Base-by-base conservation (phyloP, 1,284 basidiomycete species). In the Rugosomyces carneus region DNA sequence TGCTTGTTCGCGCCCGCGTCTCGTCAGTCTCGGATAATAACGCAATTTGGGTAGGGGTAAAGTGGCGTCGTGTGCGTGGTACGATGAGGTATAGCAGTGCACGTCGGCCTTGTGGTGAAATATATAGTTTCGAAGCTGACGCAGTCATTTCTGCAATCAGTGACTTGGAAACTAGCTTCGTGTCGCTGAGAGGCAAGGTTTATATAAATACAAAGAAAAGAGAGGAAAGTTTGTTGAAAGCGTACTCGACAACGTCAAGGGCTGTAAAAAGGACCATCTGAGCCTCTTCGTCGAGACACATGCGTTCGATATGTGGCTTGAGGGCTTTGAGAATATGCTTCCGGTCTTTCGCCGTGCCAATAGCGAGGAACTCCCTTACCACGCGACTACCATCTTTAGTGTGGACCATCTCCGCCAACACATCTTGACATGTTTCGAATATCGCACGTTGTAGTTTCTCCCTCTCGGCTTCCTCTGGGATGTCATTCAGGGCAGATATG, bases 341-440 rank as follows among this genome's bases (percentile, higher is more conserved):
- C 45, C 92, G 78, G 63, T 95, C 91, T 84, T 93, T 94, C 1
- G 91, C 89, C 5, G 74, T 79, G 5, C 89, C 89, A 44, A 78
- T 73, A 0, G 81, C 89, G 29, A 93, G 73, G 60, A 94, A 85
- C 53, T 90, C 84, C 35, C 91, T 79, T 1, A 88, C 89, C 18
- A 78, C 80, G n/a, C 88, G 80, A 45, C 88, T 89, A 10, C 91
- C 91, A 59, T 94, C 89, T 60, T 82, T 89, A 20, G 92, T 94
- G 59, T 95, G 92, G 0, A 93, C 89, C 73, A 93, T 89, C 58
- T 94, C 91, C 1, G 90, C 84, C 6, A 93, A 68, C 15, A 83
- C 73, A 45, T 94, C 91, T 56, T 89, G 81, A 57, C 84, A 82
- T 77, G 66, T 78, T 53, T 89, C 85, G 41, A 84, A 87, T 15